Conservation (phyloP, 768 basidiomycete species). For the Asterophora parasitica region DNA sequence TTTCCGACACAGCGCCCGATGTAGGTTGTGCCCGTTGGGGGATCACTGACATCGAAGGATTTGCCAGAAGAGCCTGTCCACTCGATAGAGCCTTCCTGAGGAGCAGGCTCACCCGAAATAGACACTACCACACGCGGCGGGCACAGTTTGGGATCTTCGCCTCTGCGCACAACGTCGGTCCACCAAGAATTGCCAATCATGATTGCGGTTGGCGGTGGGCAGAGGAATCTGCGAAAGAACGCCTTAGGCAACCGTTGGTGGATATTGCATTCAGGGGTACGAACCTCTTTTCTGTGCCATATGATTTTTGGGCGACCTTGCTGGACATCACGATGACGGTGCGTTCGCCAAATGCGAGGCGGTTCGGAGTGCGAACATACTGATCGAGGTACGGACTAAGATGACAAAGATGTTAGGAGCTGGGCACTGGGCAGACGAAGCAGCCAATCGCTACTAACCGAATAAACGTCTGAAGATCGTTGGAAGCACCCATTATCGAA, state of each 20-base stretch:
- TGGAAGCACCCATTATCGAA: constrained; percentile 55
- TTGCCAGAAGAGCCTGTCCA: constrained; percentile 87
- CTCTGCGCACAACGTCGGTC: constrained; percentile 72
- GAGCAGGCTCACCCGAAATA: constrained; percentile 85
- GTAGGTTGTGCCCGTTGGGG: constrained; percentile 80
- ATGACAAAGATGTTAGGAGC: neutral
- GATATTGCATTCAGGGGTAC: constrained; percentile 12
- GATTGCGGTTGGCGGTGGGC: constrained; percentile 90
- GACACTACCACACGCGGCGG: constrained; percentile 84
- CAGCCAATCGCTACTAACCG: constrained; percentile 39
- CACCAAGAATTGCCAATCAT: constrained; percentile 96
- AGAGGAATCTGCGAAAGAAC: constrained; percentile 61
- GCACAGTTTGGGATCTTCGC: constrained; percentile 68
- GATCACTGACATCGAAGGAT: constrained; percentile 74
- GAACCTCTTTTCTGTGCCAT: constrained; percentile 91
- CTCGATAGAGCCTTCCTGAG: constrained; percentile 80
- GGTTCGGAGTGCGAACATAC: constrained; percentile 79
- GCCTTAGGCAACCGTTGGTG: constrained; percentile 6
- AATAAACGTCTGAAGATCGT: constrained; percentile 77
- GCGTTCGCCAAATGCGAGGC: constrained; percentile 87
- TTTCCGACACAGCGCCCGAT: constrained; percentile 93
- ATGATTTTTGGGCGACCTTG: constrained; percentile 95
- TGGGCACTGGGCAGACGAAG: neutral
- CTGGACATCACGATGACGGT: constrained; percentile 97
- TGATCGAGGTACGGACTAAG: constrained; percentile 76